Evolutionary conservation across 2,329 filamentous ascomycete genomes (phyloP).

Genomic region (Shiraia bambusicola): DNA sequence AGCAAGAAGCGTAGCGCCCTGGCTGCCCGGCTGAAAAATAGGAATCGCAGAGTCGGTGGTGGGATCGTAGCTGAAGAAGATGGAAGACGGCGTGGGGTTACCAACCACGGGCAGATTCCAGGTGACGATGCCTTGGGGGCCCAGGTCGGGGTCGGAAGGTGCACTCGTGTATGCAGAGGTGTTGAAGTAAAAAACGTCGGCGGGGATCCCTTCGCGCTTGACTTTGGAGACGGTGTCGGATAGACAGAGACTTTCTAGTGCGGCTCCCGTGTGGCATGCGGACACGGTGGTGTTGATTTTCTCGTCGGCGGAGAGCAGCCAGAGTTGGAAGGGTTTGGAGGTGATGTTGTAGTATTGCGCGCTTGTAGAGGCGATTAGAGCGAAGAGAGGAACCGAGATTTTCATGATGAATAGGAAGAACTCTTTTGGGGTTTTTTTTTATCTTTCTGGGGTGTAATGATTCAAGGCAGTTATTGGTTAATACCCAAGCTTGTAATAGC

Average conservation of each 20-base stretch:
- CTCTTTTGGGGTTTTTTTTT: too few species aligned
- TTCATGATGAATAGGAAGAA: slow-evolving; percentile 30
- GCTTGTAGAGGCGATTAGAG: slow-evolving; percentile 24
- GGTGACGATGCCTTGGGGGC: slow-evolving; percentile 43
- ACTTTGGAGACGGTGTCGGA: slow-evolving; percentile 23
- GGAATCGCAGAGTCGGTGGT: slow-evolving; percentile 48
- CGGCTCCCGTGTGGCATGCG: slow-evolving; percentile 53
- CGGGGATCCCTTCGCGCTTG: slow-evolving; percentile 1
- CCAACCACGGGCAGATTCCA: slow-evolving; percentile 44
- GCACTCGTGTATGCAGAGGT: slow-evolving; percentile 25
- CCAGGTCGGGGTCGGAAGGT: slow-evolving; percentile 15
- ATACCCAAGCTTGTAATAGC: too few species aligned
- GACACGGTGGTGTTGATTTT: slow-evolving; percentile 45
- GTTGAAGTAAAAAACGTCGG: slow-evolving; percentile 42
- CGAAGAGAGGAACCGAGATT: slow-evolving; percentile 14
- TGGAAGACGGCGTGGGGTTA: slow-evolving; percentile 37
- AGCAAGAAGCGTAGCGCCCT: slow-evolving; percentile 32
- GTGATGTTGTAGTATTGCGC: slow-evolving; percentile 39
- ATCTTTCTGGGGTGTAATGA: too few species aligned
- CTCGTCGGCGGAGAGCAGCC: slow-evolving; percentile 43
- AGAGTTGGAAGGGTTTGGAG: slow-evolving; percentile 49
- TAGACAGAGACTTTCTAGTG: slow-evolving; percentile 51
- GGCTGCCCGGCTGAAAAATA: slow-evolving; percentile 41
- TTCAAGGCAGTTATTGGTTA: too few species aligned
- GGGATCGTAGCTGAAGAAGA: slow-evolving; percentile 42